Evolutionary conservation across 768 basidiomycete species (phyloP).

Genomic region (Cyathus striatus): DNA sequence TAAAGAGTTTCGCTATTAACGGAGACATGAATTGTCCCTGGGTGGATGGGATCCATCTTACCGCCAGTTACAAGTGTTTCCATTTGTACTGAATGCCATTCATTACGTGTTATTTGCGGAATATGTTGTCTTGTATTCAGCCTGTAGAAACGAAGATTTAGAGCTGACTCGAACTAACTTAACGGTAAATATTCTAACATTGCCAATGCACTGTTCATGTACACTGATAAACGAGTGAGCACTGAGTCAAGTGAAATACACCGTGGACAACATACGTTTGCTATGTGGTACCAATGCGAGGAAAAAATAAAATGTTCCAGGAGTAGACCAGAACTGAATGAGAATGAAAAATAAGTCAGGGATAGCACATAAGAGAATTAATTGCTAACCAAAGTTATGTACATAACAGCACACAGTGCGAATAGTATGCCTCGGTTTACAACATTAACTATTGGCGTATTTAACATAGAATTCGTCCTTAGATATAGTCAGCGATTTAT

Average conservation of each 20-base stretch:
- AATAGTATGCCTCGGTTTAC: conserved; percentile 15
- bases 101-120: too few relatives aligned
- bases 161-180: too few relatives aligned
- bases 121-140: too few relatives aligned
- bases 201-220: neutral
- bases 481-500: neutral
- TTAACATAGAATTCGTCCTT: conserved; percentile 14
- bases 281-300: conserved; percentile 12
- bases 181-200: too few relatives aligned
- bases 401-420: conserved; percentile 9
- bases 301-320: conserved; percentile 15
- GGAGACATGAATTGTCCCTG: too few relatives aligned
- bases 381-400: conserved; percentile 11
- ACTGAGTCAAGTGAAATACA: neutral
- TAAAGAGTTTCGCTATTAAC: too few relatives aligned
- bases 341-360: neutral
- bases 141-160: too few relatives aligned
- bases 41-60: too few relatives aligned
- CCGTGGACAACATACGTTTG: conserved; percentile 8
- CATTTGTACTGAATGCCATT: too few relatives aligned
- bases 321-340: conserved; percentile 11
- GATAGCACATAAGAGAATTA: neutral
- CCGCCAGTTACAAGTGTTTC: too few relatives aligned
- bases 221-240: neutral
- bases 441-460: conserved; percentile 13